These are phyloP conservation scores for Onygena corvina DNA, from an alignment of 2,329 filamentous ascomycete species.

Conservation along the genomic window DNA sequence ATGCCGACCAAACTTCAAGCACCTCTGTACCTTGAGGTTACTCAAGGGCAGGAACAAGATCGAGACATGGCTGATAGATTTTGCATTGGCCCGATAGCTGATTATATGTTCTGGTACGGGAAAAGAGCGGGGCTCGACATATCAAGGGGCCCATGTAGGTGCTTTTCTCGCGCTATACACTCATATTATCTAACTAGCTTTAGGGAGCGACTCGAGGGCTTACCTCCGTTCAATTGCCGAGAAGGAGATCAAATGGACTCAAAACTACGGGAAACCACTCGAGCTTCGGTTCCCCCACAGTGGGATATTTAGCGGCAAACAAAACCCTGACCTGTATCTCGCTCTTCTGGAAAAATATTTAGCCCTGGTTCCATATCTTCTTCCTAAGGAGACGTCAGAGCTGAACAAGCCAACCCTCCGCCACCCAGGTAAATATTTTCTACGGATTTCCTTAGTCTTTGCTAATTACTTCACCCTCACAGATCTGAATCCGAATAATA, in stretches of 20 bases:
- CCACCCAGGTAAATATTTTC: slow-evolving; percentile 18
- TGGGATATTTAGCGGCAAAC: slow-evolving; percentile 10
- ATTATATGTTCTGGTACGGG: slow-evolving; percentile 14
- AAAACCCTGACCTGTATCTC: slow-evolving; percentile 8
- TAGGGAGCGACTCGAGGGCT: slow-evolving; percentile 9
- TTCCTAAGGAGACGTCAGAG: slow-evolving; percentile 7
- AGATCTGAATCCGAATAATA: slow-evolving; percentile 14
- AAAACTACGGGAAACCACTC: slow-evolving; percentile 12
- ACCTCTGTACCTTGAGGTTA: slow-evolving; percentile 9
- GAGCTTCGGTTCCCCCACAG: slow-evolving; percentile 10
- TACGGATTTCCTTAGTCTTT: no score
- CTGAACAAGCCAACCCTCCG: slow-evolving; percentile 12
- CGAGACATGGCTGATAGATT: slow-evolving; percentile 8
- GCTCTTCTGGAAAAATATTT: slow-evolving; percentile 12
- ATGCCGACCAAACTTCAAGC: slow-evolving; percentile 5
- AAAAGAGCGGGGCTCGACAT: slow-evolving; percentile 10
- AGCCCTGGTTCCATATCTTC: slow-evolving; percentile 11
- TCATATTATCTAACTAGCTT: no score
- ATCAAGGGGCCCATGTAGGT: background rate
- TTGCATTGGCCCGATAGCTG: slow-evolving; percentile 14
- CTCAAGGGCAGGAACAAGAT: slow-evolving; percentile 9
- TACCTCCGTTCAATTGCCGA: slow-evolving; percentile 11
- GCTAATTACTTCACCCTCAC: background rate
- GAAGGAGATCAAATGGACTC: slow-evolving; percentile 11
- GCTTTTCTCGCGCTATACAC: no score